These are phyloP conservation scores for Gaeumannomyces tritici DNA, from an alignment of 2,329 filamentous ascomycete species.

Conservation along the genomic window DNA sequence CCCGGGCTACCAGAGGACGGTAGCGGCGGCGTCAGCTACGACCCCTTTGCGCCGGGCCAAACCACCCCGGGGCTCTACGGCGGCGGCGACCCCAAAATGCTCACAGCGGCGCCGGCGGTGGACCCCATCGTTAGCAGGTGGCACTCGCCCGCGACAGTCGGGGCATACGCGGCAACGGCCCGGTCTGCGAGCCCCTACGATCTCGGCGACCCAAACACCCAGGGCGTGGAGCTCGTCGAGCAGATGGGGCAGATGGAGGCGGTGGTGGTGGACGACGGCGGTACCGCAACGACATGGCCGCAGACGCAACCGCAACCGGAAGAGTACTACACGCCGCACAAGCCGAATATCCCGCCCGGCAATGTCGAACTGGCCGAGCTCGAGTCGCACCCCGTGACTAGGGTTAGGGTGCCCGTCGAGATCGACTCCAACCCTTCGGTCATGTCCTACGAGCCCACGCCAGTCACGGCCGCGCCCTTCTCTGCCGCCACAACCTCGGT, in stretches of 20 bases:
- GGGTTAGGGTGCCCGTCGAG: neutral
- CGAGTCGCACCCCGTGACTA: neutral
- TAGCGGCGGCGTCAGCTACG: neutral
- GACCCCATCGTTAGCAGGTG: neutral
- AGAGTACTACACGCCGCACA: neutral
- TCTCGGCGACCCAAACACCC: neutral
- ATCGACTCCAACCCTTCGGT: neutral
- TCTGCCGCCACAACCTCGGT: neutral
- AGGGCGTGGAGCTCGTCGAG: neutral
- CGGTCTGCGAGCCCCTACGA: neutral
- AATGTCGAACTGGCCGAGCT: constrained; percentile 1
- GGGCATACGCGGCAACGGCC: neutral
- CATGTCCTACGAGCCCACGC: neutral
- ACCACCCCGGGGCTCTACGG: neutral
- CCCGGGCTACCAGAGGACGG: neutral
- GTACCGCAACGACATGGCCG: no score
- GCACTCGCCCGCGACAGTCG: constrained; percentile 1
- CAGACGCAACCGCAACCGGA: neutral
- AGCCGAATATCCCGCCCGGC: neutral
- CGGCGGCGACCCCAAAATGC: neutral
- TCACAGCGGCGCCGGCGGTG: neutral
- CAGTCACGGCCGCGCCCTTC: neutral
- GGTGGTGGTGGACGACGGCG: neutral
- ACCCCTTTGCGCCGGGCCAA: neutral
- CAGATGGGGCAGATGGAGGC: neutral